A percentile compares a stretch with the other conserved stretches of the same genome.
Evolutionary conservation across 192 early-diverging fungal genomes (phyloP).

Genomic region (Chytriomyces sp.): DNA sequence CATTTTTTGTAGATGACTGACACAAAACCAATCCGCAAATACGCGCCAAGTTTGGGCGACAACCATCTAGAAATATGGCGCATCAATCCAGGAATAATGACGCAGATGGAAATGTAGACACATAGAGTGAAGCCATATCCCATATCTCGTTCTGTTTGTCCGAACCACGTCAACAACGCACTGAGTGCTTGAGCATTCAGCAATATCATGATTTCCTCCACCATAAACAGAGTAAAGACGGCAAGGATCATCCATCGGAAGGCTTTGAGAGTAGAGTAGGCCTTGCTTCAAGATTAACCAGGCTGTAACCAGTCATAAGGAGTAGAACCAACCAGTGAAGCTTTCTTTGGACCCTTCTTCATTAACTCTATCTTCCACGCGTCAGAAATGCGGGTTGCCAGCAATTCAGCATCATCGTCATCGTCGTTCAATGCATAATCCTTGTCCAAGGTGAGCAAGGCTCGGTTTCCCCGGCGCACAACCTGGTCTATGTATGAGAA

Average conservation of each 20-base stretch:
- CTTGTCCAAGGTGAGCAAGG: constrained; percentile 30
- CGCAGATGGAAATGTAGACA: not conserved
- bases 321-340: constrained; percentile 24
- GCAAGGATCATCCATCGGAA: not conserved
- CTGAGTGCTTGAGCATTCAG: not conserved
- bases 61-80: constrained; percentile 20
- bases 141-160: not conserved
- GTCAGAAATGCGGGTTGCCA: not conserved
- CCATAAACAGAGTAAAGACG: not conserved
- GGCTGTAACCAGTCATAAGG: constrained; percentile 30
- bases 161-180: constrained; percentile 12
- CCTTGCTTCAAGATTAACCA: constrained; percentile 4
- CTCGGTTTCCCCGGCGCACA: constrained; percentile 35
- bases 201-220: constrained; percentile 10
- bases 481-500: constrained; percentile 39
- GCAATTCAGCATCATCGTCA: not conserved
- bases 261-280: constrained; percentile 11
- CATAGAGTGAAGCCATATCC: not conserved
- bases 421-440: constrained; percentile 33
- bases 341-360: constrained; percentile 36
- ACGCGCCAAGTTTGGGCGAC: not conserved
- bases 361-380: not conserved
- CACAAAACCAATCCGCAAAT: constrained; percentile 31
- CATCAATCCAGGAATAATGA: constrained; percentile 2
- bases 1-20: constrained; percentile 40